Evolutionary conservation across 495 filamentous ascomycete genomes (phyloP), one percentile per base, ranked within the genome.

Genomic region (Lindgomyces ingoldianus): DNA sequence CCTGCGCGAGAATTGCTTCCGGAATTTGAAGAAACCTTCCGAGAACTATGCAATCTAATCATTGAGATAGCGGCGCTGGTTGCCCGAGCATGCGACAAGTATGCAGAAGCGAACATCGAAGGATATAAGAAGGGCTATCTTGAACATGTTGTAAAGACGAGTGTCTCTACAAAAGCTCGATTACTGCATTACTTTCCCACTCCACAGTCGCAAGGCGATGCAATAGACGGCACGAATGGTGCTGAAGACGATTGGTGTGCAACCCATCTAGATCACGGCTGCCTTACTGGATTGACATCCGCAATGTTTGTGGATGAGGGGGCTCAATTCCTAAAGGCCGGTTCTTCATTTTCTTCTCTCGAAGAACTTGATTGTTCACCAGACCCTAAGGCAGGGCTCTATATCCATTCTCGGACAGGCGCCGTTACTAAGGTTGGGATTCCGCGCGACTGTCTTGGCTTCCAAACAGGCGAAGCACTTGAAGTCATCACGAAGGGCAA

Each of bases 291-390:
- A 18, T 81, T 99, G 29, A 99, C 95, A 0, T 91, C 89, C 4
- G 91, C 93, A 42, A 94, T 98, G 90, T 99, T 96, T 73, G 81
- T 97, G 65, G 91, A 98, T 73, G 93, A 98, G 76, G 75, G 80
- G 12, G 70, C 57, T 11, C 60, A 74, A 72, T 39, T 74, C 75
- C 65, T 76, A 76, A n/a, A 78, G 81, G 3, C 70, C 73, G 21
- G 69, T 65, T 33, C 70, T 72, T 14, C 64, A 24, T 57, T 60
- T 53, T 12, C 73, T 76, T 78, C 80, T 4, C 82, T 96, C 6
- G 80, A 82, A 0, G 91, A 96, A 74, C 83, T 97, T 0, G 63
- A 82, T 0, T 60, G 74, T 4, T 89, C 90, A 1, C 93, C 95
- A 1, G 91, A 97, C 72, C 85, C 91, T 16, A 79, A 84, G 19